Evolutionary conservation across 169 alveolate genomes (phyloP).

Genomic region (Besnoitia besnoiti): DNA sequence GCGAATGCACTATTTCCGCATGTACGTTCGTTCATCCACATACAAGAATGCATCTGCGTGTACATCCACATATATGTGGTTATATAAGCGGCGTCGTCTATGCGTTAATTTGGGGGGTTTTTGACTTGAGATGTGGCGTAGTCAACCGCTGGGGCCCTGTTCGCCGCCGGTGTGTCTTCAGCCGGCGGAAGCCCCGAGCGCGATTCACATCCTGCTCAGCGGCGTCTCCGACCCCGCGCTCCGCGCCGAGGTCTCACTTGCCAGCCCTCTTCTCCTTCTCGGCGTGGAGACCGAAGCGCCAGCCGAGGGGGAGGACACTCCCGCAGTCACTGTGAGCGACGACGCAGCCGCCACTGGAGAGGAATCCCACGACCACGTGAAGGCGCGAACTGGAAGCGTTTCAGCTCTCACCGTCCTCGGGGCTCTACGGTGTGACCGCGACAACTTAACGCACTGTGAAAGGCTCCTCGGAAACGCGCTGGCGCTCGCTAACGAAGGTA

Average conservation of each 20-base stretch:
- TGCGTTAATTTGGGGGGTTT: no score
- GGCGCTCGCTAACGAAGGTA: not conserved
- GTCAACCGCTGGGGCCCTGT: no score
- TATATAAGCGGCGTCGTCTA: no score
- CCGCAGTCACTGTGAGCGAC: no score
- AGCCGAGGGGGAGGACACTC: not conserved
- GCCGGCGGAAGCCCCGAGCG: not conserved
- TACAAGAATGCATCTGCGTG: no score
- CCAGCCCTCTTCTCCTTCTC: not conserved
- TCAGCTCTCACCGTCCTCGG: not conserved
- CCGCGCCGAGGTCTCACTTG: not conserved
- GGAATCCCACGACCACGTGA: no score
- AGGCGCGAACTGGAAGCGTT: no score
- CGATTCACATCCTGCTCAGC: not conserved
- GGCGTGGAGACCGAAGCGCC: not conserved
- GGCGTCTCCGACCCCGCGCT: constrained; percentile 7
- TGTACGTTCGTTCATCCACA: no score
- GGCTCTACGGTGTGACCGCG: not conserved
- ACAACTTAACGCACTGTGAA: not conserved
- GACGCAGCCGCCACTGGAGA: no score
- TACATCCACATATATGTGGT: no score
- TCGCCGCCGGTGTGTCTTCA: not conserved
- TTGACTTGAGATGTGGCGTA: no score
- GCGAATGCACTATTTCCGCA: no score
- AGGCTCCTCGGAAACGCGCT: not conserved